These are phyloP conservation scores for Asclepias syriaca DNA, from an alignment of 257 asterid genomes.

Conservation along the genomic window DNA sequence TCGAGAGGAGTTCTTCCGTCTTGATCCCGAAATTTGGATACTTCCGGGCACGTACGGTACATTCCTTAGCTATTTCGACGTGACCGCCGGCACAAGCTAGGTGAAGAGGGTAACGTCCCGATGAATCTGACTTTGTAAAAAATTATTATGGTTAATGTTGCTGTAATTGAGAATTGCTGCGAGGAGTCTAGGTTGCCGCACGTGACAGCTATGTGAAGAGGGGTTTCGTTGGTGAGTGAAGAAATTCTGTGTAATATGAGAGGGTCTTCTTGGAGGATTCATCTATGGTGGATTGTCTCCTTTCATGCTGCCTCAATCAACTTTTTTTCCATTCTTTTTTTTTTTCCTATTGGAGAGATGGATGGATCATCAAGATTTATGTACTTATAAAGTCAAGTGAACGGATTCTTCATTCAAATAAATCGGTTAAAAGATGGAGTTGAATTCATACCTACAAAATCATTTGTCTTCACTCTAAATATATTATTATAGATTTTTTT, in stretches of 20 bases:
- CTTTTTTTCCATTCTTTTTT: not conserved
- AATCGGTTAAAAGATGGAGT: too few relatives aligned
- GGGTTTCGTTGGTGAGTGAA: not conserved
- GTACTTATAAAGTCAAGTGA: too few relatives aligned
- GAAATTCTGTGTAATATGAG: not conserved
- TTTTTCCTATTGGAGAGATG: too few relatives aligned
- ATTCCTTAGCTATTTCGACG: not conserved
- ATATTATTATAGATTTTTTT: too few relatives aligned
- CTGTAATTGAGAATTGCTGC: not conserved
- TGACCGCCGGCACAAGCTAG: not conserved
- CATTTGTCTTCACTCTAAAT: too few relatives aligned
- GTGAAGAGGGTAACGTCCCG: not conserved
- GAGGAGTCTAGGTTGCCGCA: not conserved
- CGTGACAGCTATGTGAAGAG: constrained; percentile 2
- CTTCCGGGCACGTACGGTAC: not conserved
- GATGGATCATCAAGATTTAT: too few relatives aligned
- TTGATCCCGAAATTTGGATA: not conserved
- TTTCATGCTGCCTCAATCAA: not conserved
- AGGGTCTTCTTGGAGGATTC: not conserved
- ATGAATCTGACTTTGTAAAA: not conserved
- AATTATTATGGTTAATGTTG: too few relatives aligned
- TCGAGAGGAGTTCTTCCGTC: not conserved
- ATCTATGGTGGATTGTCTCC: not conserved
- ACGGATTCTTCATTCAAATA: too few relatives aligned
- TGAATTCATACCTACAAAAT: too few relatives aligned